Evolutionary conservation across 2,329 filamentous ascomycete species (phyloP).

Genomic region (Beauveria rudraprayagi): DNA sequence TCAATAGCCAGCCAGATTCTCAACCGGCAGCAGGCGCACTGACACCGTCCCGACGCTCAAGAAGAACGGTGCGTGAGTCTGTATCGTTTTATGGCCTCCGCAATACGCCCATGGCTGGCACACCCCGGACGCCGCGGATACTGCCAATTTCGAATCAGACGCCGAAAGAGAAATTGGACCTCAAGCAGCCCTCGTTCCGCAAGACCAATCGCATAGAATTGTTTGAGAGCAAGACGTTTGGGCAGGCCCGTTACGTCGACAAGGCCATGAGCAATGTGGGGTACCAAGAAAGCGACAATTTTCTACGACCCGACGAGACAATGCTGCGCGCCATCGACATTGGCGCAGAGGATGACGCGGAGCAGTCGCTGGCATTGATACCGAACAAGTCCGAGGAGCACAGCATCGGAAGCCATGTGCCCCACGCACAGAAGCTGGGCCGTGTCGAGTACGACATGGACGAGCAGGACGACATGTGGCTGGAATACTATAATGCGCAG

Average conservation of each 20-base stretch:
- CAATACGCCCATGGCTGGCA: conserved; percentile 32
- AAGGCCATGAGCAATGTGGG: conserved; percentile 93
- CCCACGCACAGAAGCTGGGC: conserved; percentile 45
- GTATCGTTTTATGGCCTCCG: conserved; percentile 46
- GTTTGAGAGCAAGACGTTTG: conserved; percentile 77
- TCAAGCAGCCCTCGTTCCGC: conserved; percentile 68
- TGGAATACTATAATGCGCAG: conserved; percentile 73
- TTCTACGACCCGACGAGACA: conserved; percentile 65
- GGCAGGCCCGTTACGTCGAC: conserved; percentile 86
- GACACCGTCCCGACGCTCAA: conserved; percentile 28
- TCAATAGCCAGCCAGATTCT: conserved; percentile 19
- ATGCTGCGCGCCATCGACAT: conserved; percentile 57
- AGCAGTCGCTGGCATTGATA: conserved; percentile 28
- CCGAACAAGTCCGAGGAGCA: conserved; percentile 22
- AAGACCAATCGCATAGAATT: conserved; percentile 70
- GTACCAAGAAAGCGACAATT: conserved; percentile 91
- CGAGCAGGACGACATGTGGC: conserved; percentile 95
- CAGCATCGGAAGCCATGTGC: conserved; percentile 5
- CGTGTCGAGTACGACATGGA: conserved; percentile 99
- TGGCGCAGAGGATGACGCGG: conserved; percentile 51
- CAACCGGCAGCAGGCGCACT: conserved; percentile 14
- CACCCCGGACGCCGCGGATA: conserved; percentile 54
- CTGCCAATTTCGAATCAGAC: conserved; percentile 73
- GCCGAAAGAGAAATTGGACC: conserved; percentile 68
- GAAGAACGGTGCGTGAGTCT: conserved; percentile 42